These are phyloP conservation scores for Neoboletus brunneissimus DNA, from an alignment of 768 basidiomycete species.

Conservation along the genomic window DNA sequence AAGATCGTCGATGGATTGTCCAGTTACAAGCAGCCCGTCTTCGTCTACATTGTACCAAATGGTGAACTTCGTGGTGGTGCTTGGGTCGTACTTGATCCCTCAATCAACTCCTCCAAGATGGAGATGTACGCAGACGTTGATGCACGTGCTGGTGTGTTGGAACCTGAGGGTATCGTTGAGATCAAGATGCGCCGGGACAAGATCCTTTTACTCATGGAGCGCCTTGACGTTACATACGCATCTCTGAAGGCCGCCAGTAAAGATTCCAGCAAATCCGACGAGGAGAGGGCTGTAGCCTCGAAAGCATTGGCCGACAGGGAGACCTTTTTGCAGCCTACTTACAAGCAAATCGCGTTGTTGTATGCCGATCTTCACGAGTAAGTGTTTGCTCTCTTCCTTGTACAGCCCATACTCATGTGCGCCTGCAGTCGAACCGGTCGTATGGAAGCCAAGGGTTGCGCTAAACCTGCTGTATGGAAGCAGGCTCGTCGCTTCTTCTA, in stretches of 20 bases:
- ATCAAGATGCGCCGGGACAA: constrained; percentile 98
- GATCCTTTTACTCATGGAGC: constrained; percentile 86
- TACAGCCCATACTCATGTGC: constrained; percentile 3
- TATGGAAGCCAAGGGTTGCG: constrained; percentile 98
- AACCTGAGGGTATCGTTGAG: constrained; percentile 96
- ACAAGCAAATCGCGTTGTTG: constrained; percentile 88
- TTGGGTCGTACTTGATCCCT: constrained; percentile 98
- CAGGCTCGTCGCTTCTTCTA: constrained; percentile 88
- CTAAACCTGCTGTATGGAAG: constrained; percentile 84
- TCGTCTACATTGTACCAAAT: constrained; percentile 97
- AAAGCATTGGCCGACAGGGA: constrained; percentile 75
- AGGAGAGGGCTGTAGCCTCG: constrained; percentile 70
- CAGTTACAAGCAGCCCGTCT: constrained; percentile 95
- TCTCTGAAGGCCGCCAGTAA: constrained; percentile 77
- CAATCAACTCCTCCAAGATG: constrained; percentile 96
- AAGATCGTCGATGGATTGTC: constrained; percentile 99
- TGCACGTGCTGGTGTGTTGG: constrained; percentile 92
- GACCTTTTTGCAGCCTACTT: constrained; percentile 78
- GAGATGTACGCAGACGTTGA: constrained; percentile 99
- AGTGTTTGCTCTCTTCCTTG: constrained; percentile 31
- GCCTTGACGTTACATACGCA: constrained; percentile 83
- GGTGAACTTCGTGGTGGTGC: constrained; percentile 98
- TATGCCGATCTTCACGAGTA: constrained; percentile 98
- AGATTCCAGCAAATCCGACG: constrained; percentile 65
- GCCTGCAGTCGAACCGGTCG: constrained; percentile 79